phyloP scores from a whole-genome alignment of 2,329 filamentous ascomycete species.

The Clonostachys rosea region DNA sequence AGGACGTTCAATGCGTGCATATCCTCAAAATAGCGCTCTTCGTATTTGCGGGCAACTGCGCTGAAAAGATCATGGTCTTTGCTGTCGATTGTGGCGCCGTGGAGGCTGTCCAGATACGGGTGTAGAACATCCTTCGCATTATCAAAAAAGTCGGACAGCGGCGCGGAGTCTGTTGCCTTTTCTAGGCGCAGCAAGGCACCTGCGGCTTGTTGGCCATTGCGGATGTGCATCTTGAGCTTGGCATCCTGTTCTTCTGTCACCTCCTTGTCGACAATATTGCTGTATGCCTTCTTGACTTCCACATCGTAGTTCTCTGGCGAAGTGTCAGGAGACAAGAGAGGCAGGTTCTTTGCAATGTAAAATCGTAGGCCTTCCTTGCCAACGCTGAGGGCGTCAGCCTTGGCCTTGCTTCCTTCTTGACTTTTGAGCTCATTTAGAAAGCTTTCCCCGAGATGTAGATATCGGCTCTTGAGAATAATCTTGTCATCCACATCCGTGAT shows the following conservation, averaged over 20 bases:
- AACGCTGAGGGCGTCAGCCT: background rate
- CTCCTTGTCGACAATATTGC: background rate
- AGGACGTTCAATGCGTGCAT: background rate
- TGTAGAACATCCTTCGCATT: background rate
- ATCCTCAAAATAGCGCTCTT: background rate
- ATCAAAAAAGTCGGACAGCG: background rate
- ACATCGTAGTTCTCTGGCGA: background rate
- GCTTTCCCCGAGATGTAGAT: slow-evolving; percentile 45
- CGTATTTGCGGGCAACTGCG: background rate
- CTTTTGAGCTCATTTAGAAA: too few relatives aligned
- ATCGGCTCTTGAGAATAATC: slow-evolving; percentile 49
- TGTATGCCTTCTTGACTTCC: background rate
- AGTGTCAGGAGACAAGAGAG: background rate
- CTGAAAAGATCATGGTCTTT: background rate
- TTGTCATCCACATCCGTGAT: slow-evolving; percentile 72
- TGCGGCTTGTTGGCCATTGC: too few relatives aligned
- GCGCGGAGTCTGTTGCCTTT: too few relatives aligned
- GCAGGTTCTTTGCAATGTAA: background rate
- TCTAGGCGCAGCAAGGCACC: too few relatives aligned
- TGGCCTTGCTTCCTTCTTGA: too few relatives aligned
- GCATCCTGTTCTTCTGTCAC: background rate
- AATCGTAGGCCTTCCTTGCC: background rate
- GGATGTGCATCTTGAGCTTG: too few relatives aligned
- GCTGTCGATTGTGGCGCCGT: background rate
- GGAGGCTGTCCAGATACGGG: background rate